phyloP scores from a whole-genome alignment of 2,329 filamentous ascomycete species.

The Neonectria faginata region DNA sequence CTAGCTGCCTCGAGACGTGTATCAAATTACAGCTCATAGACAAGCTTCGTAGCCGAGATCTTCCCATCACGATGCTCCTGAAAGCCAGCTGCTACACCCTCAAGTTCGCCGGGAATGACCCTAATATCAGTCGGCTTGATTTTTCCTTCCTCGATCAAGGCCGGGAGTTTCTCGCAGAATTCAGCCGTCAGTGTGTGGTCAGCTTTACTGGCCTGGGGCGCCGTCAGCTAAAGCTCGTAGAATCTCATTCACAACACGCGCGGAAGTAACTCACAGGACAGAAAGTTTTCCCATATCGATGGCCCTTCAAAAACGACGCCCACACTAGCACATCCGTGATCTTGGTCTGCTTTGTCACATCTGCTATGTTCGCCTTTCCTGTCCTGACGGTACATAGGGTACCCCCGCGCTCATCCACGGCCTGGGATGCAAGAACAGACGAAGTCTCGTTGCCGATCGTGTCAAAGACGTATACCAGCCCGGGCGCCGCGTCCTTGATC shows the following conservation, averaged over 20 bases:
- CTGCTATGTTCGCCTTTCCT: slow-evolving; percentile 53
- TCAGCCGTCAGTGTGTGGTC: slow-evolving; percentile 53
- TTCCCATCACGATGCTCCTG: slow-evolving; percentile 53
- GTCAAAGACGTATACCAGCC: slow-evolving; percentile 55
- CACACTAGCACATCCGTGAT: slow-evolving; percentile 58
- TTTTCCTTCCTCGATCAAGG: slow-evolving; percentile 48
- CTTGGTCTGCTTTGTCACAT: slow-evolving; percentile 47
- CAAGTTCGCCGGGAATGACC: slow-evolving; percentile 47
- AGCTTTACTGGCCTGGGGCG: slow-evolving; percentile 46
- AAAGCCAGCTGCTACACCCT: slow-evolving; percentile 50
- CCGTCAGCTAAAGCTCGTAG: slow-evolving; percentile 7
- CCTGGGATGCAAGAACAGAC: slow-evolving; percentile 49
- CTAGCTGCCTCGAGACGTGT: not conserved
- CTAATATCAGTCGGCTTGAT: slow-evolving; percentile 52
- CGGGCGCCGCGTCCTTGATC: slow-evolving; percentile 49
- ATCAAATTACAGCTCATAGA: slow-evolving; percentile 46
- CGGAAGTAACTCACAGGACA: slow-evolving; percentile 52
- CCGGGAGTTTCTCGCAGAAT: slow-evolving; percentile 52
- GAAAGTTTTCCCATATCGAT: slow-evolving; percentile 50
- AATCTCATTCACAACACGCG: slow-evolving; percentile 21
- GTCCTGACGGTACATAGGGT: slow-evolving; percentile 56
- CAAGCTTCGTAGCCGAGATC: slow-evolving; percentile 55
- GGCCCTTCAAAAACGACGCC: slow-evolving; percentile 56
- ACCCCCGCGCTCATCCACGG: slow-evolving; percentile 45
- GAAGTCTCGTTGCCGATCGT: slow-evolving; percentile 55